Conservation (phyloP, 192 early-diverging fungal genomes). For the Gonapodya prolifera region DNA sequence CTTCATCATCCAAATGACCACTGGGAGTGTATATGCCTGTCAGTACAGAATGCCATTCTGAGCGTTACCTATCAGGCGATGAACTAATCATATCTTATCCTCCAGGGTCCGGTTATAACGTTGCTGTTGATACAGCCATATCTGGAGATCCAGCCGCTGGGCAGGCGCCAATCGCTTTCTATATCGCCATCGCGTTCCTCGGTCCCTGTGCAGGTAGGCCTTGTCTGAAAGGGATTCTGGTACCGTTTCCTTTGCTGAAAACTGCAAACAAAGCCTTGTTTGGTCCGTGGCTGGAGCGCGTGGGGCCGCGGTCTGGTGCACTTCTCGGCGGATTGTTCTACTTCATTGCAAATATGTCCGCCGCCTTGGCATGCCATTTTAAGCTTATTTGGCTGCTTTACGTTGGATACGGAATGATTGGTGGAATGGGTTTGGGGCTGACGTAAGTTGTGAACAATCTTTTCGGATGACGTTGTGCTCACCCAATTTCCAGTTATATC, state of each 20-base stretch:
- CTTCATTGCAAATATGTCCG: conserved; percentile 34
- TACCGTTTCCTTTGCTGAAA: too few species aligned
- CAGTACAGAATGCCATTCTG: too few species aligned
- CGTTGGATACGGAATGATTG: conserved; percentile 51
- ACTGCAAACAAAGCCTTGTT: too few species aligned
- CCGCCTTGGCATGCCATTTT: conserved; percentile 37
- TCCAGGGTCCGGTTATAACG: conserved; percentile 52
- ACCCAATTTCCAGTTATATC: conserved; percentile 22
- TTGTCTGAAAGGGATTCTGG: too few species aligned
- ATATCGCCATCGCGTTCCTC: too few species aligned
- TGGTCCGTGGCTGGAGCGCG: neutral
- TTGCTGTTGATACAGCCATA: conserved; percentile 33
- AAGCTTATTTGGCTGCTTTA: conserved; percentile 45
- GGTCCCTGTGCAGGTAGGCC: conserved; percentile 45
- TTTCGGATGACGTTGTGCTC: too few species aligned
- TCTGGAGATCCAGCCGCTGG: conserved; percentile 18
- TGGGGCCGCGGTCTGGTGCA: conserved; percentile 15
- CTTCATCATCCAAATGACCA: conserved; percentile 38
- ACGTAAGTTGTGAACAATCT: too few species aligned
- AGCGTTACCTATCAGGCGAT: too few species aligned
- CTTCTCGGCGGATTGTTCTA: conserved; percentile 34
- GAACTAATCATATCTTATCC: too few species aligned
- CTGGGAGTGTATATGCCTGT: too few species aligned
- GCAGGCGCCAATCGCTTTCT: conserved; percentile 40
- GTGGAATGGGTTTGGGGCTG: conserved; percentile 44